Percentiles rank a stretch among this genome's conserved stretches.
phyloP scores from a whole-genome alignment of 108 stramenopile genomes.

The Seminavis robusta region DNA sequence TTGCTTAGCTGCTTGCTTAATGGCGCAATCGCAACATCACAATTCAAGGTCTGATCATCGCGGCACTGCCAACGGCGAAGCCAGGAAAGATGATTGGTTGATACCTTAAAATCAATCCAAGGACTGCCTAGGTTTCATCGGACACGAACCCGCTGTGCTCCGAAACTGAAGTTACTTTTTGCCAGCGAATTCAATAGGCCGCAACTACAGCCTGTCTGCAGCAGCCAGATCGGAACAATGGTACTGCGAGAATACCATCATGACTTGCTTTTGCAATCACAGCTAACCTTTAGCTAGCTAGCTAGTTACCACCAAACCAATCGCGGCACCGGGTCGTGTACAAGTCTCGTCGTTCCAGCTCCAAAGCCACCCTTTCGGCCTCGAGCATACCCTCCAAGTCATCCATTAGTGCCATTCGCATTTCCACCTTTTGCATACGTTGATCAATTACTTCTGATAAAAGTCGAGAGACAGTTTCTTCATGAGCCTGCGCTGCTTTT shows the following conservation, averaged over 20 bases:
- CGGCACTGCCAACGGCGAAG: no score
- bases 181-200: neutral
- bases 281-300: no score
- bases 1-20: no score
- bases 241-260: no score
- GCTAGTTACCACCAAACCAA: slow-evolving; percentile 56
- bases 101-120: no score
- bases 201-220: neutral
- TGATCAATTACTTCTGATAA: slow-evolving; percentile 71
- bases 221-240: neutral
- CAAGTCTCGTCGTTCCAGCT: slow-evolving; percentile 84
- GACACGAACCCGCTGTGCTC: no score
- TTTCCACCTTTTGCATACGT: slow-evolving; percentile 79
- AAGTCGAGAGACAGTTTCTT: slow-evolving; percentile 41
- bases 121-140: no score
- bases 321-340: slow-evolving; percentile 82
- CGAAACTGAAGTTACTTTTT: no score
- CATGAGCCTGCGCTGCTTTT: slow-evolving; percentile 40
- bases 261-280: no score
- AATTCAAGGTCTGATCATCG: no score
- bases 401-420: slow-evolving; percentile 71
- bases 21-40: no score
- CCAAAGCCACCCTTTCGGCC: slow-evolving; percentile 81
- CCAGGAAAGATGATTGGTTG: no score
- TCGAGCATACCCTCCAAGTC: slow-evolving; percentile 86